These are phyloP conservation scores for Penicillium sp. DNA, from an alignment of 2,329 filamentous ascomycete species.

Conservation along the genomic window DNA sequence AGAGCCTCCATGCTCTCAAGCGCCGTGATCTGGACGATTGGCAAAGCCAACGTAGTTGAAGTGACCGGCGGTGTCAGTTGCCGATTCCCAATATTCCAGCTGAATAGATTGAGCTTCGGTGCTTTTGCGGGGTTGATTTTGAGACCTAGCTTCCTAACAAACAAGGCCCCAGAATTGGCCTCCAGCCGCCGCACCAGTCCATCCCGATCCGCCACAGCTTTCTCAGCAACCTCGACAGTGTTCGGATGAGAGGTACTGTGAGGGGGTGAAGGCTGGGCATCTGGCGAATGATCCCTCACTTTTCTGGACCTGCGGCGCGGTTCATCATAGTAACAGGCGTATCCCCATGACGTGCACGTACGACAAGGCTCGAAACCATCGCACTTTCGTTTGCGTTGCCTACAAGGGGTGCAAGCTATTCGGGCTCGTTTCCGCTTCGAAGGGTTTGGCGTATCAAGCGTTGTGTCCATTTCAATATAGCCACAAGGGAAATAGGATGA, in stretches of 20 bases:
- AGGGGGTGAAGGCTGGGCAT: too few species aligned
- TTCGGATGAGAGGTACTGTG: too few species aligned
- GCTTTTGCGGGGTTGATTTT: constrained; percentile 57
- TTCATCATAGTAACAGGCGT: too few species aligned
- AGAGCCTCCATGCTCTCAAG: constrained; percentile 51
- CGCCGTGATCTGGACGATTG: constrained; percentile 52
- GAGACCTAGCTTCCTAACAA: constrained; percentile 55
- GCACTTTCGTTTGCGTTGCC: constrained; percentile 37
- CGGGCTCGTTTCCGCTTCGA: constrained; percentile 27
- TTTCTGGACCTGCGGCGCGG: too few species aligned
- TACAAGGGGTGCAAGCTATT: constrained; percentile 35
- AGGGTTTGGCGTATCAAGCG: constrained; percentile 4
- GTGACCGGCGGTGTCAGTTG: constrained; percentile 25
- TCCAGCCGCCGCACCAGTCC: constrained; percentile 46
- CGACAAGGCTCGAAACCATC: constrained; percentile 32
- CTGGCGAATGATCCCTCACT: too few species aligned
- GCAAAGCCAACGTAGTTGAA: constrained; percentile 14
- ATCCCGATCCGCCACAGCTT: constrained; percentile 10
- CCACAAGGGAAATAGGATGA: neutral
- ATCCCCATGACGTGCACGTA: constrained; percentile 12
- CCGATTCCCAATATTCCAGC: constrained; percentile 55
- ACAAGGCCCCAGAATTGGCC: constrained; percentile 60
- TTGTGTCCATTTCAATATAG: neutral
- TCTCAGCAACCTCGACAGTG: neutral
- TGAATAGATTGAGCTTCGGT: constrained; percentile 57